phyloP scores from a whole-genome alignment of 345 rosid species.

The Turritis glabra region DNA sequence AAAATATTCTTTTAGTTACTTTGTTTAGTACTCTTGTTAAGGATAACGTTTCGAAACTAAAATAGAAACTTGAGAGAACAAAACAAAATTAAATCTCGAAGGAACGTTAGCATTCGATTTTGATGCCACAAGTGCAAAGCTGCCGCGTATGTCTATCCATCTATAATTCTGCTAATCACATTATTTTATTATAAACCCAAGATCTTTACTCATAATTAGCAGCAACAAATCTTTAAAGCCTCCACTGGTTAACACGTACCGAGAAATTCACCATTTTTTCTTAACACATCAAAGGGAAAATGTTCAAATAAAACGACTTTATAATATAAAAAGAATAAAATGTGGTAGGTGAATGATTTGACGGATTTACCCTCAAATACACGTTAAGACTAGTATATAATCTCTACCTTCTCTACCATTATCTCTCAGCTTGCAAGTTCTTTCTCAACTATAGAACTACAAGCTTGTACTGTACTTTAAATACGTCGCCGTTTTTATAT shows the following conservation, averaged over 20 bases:
- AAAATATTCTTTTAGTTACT: not conserved
- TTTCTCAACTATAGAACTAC: slow-evolving; percentile 25
- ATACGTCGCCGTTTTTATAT: slow-evolving; percentile 18
- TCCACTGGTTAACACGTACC: slow-evolving; percentile 34
- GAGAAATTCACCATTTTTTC: not conserved
- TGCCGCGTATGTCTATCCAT: slow-evolving; percentile 6
- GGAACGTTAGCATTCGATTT: not conserved
- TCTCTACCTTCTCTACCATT: slow-evolving; percentile 15
- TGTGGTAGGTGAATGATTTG: slow-evolving; percentile 40
- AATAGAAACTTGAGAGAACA: slow-evolving; percentile 8
- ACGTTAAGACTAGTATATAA: slow-evolving; percentile 36
- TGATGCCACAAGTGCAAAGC: not conserved
- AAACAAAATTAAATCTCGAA: slow-evolving; percentile 15
- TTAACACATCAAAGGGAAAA: not conserved
- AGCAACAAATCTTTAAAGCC: slow-evolving; percentile 23
- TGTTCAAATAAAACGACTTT: slow-evolving; percentile 12
- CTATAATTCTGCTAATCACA: not conserved
- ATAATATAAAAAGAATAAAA: slow-evolving; percentile 1
- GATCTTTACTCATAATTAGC: slow-evolving; percentile 16
- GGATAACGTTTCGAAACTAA: not conserved
- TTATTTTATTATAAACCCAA: not conserved
- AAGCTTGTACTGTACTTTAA: slow-evolving; percentile 24
- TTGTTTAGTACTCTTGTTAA: not conserved
- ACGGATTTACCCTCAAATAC: slow-evolving; percentile 33
- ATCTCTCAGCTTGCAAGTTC: slow-evolving; percentile 40